Evolutionary conservation across 441 rosid species (phyloP).

Genomic region (Aquilaria agallochum): DNA sequence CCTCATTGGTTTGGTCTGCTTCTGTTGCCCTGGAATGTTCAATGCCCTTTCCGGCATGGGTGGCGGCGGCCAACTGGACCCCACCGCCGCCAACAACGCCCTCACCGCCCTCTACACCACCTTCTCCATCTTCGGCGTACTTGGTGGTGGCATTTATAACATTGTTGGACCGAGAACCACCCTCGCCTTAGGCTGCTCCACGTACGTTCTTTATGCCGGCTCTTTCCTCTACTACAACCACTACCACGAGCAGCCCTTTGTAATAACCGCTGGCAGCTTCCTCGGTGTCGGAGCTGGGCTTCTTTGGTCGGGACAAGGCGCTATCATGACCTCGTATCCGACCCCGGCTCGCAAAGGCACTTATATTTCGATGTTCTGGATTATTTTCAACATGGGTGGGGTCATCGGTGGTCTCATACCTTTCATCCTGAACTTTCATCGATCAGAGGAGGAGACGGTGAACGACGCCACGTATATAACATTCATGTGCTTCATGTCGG

Average conservation of each 20-base stretch:
- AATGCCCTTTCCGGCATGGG: slow-evolving; percentile 77
- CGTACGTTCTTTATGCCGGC: slow-evolving; percentile 58
- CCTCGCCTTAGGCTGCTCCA: slow-evolving; percentile 53
- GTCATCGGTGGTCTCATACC: slow-evolving; percentile 70
- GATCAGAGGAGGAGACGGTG: slow-evolving; percentile 36
- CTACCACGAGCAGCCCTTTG: slow-evolving; percentile 40
- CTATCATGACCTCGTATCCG: slow-evolving; percentile 71
- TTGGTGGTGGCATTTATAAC: slow-evolving; percentile 71
- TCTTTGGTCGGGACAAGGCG: slow-evolving; percentile 70
- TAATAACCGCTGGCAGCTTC: slow-evolving; percentile 42
- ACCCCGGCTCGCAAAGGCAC: slow-evolving; percentile 48
- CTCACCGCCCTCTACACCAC: slow-evolving; percentile 72
- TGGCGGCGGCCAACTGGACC: slow-evolving; percentile 58
- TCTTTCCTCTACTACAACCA: slow-evolving; percentile 70
- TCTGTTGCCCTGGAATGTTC: slow-evolving; percentile 78
- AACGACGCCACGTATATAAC: slow-evolving; percentile 58
- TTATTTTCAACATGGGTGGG: slow-evolving; percentile 62
- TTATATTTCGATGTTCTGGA: slow-evolving; percentile 60
- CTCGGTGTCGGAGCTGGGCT: slow-evolving; percentile 68
- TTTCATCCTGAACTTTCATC: slow-evolving; percentile 41
- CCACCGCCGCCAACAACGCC: slow-evolving; percentile 52
- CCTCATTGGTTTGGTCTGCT: slow-evolving; percentile 60
- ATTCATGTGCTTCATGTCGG: slow-evolving; percentile 57
- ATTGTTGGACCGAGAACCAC: slow-evolving; percentile 57
- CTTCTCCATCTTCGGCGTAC: slow-evolving; percentile 52